phyloP scores from a whole-genome alignment of 169 alveolate genomes.

The Plasmodium blacklocki region DNA sequence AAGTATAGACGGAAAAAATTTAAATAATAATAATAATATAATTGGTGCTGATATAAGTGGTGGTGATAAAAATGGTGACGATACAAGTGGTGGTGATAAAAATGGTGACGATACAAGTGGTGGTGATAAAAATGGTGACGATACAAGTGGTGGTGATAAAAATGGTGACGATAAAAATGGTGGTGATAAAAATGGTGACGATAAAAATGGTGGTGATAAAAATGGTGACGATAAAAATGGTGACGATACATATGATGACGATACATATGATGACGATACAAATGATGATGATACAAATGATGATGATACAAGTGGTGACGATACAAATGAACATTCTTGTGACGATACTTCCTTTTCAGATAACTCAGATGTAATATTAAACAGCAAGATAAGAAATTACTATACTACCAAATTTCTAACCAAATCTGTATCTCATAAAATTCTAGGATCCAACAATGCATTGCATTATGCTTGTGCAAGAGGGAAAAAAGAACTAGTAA shows the following conservation, averaged over 20 bases:
- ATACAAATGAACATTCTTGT: constrained; percentile 69
- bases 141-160: background rate
- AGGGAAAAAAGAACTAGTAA: constrained; percentile 86
- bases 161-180: background rate
- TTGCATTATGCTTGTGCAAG: constrained; percentile 90
- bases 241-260: background rate
- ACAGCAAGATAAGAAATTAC: constrained; percentile 39
- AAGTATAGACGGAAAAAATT: too few relatives aligned
- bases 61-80: background rate
- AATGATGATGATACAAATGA: background rate
- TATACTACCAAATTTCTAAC: constrained; percentile 70
- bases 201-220: background rate
- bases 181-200: background rate
- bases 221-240: background rate
- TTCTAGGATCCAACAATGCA: constrained; percentile 87
- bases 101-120: background rate
- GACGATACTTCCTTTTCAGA: constrained; percentile 13
- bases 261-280: background rate
- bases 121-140: background rate
- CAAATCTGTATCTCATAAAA: constrained; percentile 83
- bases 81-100: background rate
- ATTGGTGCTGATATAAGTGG: background rate
- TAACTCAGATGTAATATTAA: constrained; percentile 16
- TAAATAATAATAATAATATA: too few relatives aligned
- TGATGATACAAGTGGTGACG: background rate